Base-by-base conservation (phyloP, 2,329 filamentous ascomycete species). In the Claviceps citrina region DNA sequence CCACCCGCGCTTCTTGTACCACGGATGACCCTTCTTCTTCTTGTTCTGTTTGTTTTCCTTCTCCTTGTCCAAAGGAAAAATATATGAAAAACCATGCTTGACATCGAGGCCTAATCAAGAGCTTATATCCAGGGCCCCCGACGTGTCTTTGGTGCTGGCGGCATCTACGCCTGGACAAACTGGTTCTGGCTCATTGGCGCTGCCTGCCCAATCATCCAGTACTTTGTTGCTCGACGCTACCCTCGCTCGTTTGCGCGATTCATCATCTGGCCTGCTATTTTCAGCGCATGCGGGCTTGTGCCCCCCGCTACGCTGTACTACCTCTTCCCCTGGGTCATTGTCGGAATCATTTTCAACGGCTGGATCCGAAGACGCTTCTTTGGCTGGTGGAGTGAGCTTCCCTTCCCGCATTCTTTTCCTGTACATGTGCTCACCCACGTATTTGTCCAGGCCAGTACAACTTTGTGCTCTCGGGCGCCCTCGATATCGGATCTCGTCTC, bases 391-490 rank as follows among this genome's bases (percentile, higher is more conserved):
- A 64, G 50, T 50, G 47, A 47, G 48, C n/a, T n/a, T n/a, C n/a
- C n/a, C 76, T 31, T n/a, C 5, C 15, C 7, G 5, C 3, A 9
- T 5, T 15, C 22, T 3, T n/a, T 7, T 6, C 15, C 4, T 13
- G 8, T 13, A 18, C 6, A 15, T 13, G 7, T 34, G 30, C 30
- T 5, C n/a, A n/a, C 41, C 42, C 10, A 46, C 28, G 4, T 5
- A 7, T 28, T n/a, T 5, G 7, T 19, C 4, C 35, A 46, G 44
- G 20, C 24, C 38, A 45, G 25, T 76, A 73, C 59, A 76, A 75
- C 57, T 76, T 73, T 43, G 62, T 73, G 38, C 61, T 71, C 0
- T 73, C 71, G 7, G 72, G 71, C 0, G 70, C 66, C 2, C 58
- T 76, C 22, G 71, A 75, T 39, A 66, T 68, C 33, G 73, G 71